phyloP scores from a whole-genome alignment of 345 rosid species.

The Rubroshorea leprosula region DNA sequence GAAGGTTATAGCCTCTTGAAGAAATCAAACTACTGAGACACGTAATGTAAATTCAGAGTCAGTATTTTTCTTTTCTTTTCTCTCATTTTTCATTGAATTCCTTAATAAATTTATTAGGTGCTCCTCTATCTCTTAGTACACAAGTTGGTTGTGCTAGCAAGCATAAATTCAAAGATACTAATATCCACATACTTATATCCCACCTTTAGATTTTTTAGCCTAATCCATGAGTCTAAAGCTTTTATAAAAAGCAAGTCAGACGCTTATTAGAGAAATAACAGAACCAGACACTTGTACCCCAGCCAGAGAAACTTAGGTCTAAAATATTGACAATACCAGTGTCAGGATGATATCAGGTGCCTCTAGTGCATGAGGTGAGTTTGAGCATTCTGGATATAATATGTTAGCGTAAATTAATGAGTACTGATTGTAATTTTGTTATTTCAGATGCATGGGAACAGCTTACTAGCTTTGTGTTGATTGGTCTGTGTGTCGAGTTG shows the following conservation, averaged over 20 bases:
- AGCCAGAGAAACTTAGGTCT: not conserved
- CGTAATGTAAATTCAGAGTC: slow-evolving; percentile 38
- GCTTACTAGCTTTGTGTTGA: not conserved
- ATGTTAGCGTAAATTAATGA: not conserved
- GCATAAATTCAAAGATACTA: not conserved
- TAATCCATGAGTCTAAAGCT: not conserved
- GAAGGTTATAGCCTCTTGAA: slow-evolving; percentile 50
- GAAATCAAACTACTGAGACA: slow-evolving; percentile 59
- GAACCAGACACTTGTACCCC: not conserved
- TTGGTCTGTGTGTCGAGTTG: not conserved
- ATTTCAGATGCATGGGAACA: not conserved
- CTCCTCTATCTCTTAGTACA: not conserved
- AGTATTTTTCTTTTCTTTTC: not conserved
- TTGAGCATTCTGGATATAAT: not conserved
- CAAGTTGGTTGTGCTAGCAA: not conserved
- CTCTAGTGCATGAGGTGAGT: not conserved
- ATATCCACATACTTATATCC: not conserved
- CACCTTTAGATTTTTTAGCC: not conserved
- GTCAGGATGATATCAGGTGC: too few relatives aligned
- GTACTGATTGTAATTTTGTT: not conserved
- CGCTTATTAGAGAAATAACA: not conserved
- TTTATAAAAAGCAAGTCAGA: not conserved
- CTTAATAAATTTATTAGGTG: not conserved
- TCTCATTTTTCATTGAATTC: too few relatives aligned
- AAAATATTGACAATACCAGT: too few relatives aligned